Conservation (phyloP, 345 rosid genomes). For the Nephelium lappaceum region DNA sequence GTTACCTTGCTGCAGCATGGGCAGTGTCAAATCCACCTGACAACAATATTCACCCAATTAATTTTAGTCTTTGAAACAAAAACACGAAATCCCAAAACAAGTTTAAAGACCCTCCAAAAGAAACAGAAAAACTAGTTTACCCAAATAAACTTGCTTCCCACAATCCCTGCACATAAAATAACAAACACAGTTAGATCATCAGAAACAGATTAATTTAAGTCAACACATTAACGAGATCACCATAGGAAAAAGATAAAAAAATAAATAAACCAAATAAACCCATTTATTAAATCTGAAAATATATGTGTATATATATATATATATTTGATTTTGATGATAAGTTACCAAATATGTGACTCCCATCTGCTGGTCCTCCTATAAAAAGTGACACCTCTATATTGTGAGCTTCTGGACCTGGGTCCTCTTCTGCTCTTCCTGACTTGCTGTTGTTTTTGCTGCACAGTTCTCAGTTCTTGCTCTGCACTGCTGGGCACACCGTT, state of each 20-base stretch:
- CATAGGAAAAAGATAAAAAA: too few species aligned
- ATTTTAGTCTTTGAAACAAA: neutral
- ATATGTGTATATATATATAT: too few species aligned
- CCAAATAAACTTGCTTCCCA: constrained; percentile 75
- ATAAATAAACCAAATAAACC: neutral
- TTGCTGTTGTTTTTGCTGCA: constrained; percentile 46
- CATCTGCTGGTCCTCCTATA: constrained; percentile 97
- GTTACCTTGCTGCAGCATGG: constrained; percentile 89
- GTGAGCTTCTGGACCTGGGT: constrained; percentile 94
- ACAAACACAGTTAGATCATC: neutral
- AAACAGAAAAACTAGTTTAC: constrained; percentile 26
- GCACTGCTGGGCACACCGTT: constrained; percentile 21
- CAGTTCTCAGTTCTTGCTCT: constrained; percentile 34
- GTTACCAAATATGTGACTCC: constrained; percentile 98
- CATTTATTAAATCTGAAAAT: neutral
- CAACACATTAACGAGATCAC: neutral
- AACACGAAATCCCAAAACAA: neutral
- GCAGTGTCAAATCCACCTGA: constrained; percentile 98
- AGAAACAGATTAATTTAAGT: neutral
- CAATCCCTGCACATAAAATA: constrained; percentile 58
- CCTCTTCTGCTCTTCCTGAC: constrained; percentile 80
- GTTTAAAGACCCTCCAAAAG: neutral
- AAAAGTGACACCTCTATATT: constrained; percentile 96
- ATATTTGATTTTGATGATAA: neutral
- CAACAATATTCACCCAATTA: constrained; percentile 11